Conservation (phyloP, 2,329 filamentous ascomycete species). For the Cladosporium cucumerinum region DNA sequence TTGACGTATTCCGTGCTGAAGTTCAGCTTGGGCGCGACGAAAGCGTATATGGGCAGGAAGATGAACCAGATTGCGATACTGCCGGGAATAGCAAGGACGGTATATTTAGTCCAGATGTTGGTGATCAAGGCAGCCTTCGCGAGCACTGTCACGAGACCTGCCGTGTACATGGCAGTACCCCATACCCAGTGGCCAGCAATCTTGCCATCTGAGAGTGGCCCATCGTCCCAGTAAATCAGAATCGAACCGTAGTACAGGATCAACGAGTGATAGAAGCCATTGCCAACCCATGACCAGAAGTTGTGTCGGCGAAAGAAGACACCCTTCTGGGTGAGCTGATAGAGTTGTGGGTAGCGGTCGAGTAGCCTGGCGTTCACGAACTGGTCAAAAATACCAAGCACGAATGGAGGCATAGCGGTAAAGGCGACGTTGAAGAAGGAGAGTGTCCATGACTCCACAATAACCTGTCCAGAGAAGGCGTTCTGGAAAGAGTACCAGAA, state of each 20-base stretch:
- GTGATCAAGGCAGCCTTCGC: conserved; percentile 93
- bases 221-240: conserved; percentile 77
- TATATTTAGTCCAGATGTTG: conserved; percentile 98
- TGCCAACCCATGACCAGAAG: conserved; percentile 88
- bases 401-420: conserved; percentile 88
- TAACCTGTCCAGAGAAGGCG: conserved; percentile 93
- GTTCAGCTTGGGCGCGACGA: conserved; percentile 74
- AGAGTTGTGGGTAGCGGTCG: conserved; percentile 94
- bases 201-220: conserved; percentile 73
- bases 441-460: conserved; percentile 99
- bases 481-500: conserved; percentile 99
- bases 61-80: conserved; percentile 88
- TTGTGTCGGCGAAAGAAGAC: conserved; percentile 90
- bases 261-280: conserved; percentile 93
- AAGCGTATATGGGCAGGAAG: conserved; percentile 84
- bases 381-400: conserved; percentile 94
- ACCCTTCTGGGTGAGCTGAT: conserved; percentile 87
- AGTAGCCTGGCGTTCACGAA: conserved; percentile 92
- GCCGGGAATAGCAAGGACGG: conserved; percentile 89
- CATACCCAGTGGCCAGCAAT: conserved; percentile 95
- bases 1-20: conserved; percentile 84
- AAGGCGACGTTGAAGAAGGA: conserved; percentile 99
- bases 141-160: conserved; percentile 87
- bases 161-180: conserved; percentile 91
- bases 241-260: conserved; percentile 84